Conservation (phyloP, 2,329 filamentous ascomycete species). For the Pseudogymnoascus sp. region DNA sequence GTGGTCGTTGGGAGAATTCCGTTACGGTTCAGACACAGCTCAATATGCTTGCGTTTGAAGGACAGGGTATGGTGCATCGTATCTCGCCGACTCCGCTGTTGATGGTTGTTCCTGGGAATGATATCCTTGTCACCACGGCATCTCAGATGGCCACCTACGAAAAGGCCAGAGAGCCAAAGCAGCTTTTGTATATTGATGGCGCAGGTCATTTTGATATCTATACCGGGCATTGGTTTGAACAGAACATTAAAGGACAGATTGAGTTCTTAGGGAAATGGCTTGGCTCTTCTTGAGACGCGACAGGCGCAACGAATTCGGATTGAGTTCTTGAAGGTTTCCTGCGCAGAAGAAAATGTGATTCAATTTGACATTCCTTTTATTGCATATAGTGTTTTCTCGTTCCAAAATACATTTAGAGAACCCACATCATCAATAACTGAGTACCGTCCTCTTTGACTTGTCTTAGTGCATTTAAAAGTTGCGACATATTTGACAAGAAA, state of each 20-base stretch:
- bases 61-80: conserved; percentile 24
- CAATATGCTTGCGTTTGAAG: conserved; percentile 18
- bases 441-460: too few species aligned
- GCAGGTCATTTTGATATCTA: conserved; percentile 33
- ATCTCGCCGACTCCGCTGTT: conserved; percentile 32
- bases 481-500: too few species aligned
- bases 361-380: too few species aligned
- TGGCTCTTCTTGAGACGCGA: not conserved
- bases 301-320: too few species aligned
- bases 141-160: conserved; percentile 27
- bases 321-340: too few species aligned
- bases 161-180: conserved; percentile 31
- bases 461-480: too few species aligned
- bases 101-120: conserved; percentile 28
- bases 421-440: too few species aligned
- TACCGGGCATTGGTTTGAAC: conserved; percentile 19
- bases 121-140: conserved; percentile 26
- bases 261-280: conserved; percentile 25
- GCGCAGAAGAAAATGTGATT: too few species aligned
- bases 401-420: too few species aligned
- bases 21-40: conserved; percentile 27
- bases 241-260: conserved; percentile 25
- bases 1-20: conserved; percentile 28
- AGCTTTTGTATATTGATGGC: conserved; percentile 25
- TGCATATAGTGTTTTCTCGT: too few species aligned